phyloP scores from a whole-genome alignment of 257 asterid species.

The Nicotiana tomentosiformis region DNA sequence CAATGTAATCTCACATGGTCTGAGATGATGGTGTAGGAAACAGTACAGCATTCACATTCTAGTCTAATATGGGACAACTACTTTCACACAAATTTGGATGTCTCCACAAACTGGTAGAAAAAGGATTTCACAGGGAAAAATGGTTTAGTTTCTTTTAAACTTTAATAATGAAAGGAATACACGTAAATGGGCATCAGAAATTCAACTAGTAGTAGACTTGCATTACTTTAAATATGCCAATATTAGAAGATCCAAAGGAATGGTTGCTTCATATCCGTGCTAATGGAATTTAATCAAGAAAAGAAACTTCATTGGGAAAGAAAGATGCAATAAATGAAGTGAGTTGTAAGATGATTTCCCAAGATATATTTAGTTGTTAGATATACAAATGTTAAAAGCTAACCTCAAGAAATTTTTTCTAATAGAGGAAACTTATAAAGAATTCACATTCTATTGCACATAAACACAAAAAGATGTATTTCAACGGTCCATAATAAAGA shows the following conservation, averaged over 20 bases:
- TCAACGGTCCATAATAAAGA: not conserved
- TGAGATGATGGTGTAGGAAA: too few relatives aligned
- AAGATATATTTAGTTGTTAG: not conserved
- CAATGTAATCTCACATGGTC: too few relatives aligned
- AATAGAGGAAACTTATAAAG: not conserved
- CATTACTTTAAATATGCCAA: constrained; percentile 21
- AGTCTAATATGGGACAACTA: too few relatives aligned
- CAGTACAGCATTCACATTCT: too few relatives aligned
- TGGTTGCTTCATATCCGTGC: not conserved
- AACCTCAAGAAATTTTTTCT: not conserved
- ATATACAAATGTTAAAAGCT: not conserved
- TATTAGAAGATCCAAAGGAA: constrained; percentile 21
- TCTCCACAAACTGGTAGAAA: too few relatives aligned
- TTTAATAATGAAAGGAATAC: not conserved
- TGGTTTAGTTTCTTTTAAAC: not conserved
- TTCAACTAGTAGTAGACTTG: too few relatives aligned
- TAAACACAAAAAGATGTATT: not conserved
- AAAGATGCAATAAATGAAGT: constrained; percentile 30
- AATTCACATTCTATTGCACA: not conserved
- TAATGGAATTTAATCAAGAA: not conserved
- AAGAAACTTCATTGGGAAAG: constrained; percentile 24
- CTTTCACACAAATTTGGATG: too few relatives aligned
- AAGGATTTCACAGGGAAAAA: not conserved
- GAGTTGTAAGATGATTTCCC: not conserved
- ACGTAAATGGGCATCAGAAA: not conserved